Evolutionary conservation across 1,139 yeast species (phyloP).

Genomic region (Geotrichum restrictum): DNA sequence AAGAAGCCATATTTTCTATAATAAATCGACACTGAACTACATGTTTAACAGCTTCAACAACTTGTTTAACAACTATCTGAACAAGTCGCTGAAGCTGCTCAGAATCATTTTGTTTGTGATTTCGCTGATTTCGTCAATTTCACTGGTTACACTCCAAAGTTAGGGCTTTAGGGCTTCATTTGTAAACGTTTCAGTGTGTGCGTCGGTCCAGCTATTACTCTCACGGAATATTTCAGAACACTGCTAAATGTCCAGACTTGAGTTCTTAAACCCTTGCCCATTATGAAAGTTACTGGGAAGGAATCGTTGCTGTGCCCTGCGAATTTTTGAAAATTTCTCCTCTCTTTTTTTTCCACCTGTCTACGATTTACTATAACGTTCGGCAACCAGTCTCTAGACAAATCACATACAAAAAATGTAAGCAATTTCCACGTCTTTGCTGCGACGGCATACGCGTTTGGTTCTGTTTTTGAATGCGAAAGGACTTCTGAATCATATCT

Average conservation of each 20-base stretch:
- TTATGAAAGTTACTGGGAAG: background rate
- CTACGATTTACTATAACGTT: slow-evolving; percentile 16
- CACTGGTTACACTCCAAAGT: too few species aligned
- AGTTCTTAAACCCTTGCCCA: too few species aligned
- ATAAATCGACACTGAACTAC: too few species aligned
- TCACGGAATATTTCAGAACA: background rate
- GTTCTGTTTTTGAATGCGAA: background rate
- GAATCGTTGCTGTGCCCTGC: background rate
- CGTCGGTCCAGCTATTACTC: background rate
- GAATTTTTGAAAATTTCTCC: slow-evolving; percentile 13
- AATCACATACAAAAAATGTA: slow-evolving; percentile 17
- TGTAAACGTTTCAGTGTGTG: too few species aligned
- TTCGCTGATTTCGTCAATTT: too few species aligned
- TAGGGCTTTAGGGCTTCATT: slow-evolving; percentile 20
- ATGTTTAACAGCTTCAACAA: too few species aligned
- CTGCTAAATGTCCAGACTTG: background rate
- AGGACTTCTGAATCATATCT: too few species aligned
- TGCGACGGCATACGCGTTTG: background rate
- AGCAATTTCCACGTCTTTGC: background rate
- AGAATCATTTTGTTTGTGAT: too few species aligned
- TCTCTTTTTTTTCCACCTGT: slow-evolving; percentile 6
- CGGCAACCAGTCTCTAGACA: slow-evolving; percentile 18
- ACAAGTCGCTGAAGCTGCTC: too few species aligned
- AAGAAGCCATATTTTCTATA: too few species aligned
- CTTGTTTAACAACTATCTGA: too few species aligned